A percentile compares a stretch with the other conserved stretches of the same genome.
These are phyloP conservation scores for Symbiodinium pilosum DNA, from an alignment of 73 alveolate genomes.

Conservation along the genomic window DNA sequence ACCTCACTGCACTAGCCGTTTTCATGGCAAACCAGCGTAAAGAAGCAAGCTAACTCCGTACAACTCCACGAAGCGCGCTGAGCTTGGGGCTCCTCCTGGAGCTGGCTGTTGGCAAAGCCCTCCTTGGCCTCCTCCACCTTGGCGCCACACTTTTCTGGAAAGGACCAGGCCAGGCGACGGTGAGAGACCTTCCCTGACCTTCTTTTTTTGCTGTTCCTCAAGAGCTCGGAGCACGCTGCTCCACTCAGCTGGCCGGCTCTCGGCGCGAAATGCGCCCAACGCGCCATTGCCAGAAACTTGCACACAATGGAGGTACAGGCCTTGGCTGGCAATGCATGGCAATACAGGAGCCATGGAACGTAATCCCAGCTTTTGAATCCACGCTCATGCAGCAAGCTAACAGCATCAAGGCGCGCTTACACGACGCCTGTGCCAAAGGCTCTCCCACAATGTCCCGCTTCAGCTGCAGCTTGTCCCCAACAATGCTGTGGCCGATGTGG, in stretches of 20 bases:
- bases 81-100: slow-evolving; percentile 40
- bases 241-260: not conserved
- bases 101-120: slow-evolving; percentile 60
- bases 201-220: not conserved
- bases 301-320: not conserved
- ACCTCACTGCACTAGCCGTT: too few species aligned
- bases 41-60: too few species aligned
- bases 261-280: not conserved
- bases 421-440: not conserved
- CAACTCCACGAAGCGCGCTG: too few species aligned
- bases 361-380: too few species aligned
- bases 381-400: too few species aligned
- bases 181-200: too few species aligned
- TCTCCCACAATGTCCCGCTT: not conserved
- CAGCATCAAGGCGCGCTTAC: not conserved
- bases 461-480: slow-evolving; percentile 51
- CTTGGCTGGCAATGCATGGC: not conserved
- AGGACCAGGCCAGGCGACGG: too few species aligned
- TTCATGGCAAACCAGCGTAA: too few species aligned
- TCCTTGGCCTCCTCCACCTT: slow-evolving; percentile 93
- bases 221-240: not conserved
- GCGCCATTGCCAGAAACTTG: not conserved
- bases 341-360: too few species aligned
- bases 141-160: too few species aligned
- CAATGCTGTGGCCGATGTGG: slow-evolving; percentile 21